Conservation (phyloP, 1,284 basidiomycete species). For the Naganishia albida region DNA sequence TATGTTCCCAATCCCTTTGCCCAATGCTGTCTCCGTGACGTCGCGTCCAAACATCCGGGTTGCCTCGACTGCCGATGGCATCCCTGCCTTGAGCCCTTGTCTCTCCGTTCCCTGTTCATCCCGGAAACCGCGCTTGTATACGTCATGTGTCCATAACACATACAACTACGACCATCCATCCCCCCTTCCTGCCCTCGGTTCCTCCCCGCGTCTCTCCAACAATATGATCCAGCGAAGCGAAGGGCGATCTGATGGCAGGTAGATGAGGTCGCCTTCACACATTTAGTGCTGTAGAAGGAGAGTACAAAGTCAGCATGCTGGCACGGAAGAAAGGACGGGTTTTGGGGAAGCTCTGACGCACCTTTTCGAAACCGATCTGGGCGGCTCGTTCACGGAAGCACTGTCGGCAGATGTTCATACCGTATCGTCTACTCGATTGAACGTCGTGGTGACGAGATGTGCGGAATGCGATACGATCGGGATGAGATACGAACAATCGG, state of each 20-base stretch:
- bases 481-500: constrained; percentile 3
- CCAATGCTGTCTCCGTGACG: too few species aligned
- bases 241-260: neutral
- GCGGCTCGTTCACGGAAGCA: constrained; percentile 96
- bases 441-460: constrained; percentile 28
- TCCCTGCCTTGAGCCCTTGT: neutral
- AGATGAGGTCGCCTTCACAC: constrained; percentile 1
- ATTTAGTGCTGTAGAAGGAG: constrained; percentile 18
- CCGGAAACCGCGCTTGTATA: constrained; percentile 20
- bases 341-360: constrained; percentile 51
- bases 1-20: too few species aligned
- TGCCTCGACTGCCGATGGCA: too few species aligned
- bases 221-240: constrained; percentile 4
- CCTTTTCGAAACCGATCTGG: constrained; percentile 93
- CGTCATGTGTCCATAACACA: constrained; percentile 25
- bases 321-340: neutral
- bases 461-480: neutral
- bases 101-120: neutral
- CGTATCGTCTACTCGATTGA: constrained; percentile 65
- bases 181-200: neutral
- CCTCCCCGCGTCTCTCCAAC: constrained; percentile 21
- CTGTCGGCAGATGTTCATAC: constrained; percentile 93
- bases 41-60: too few species aligned
- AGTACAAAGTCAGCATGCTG: neutral
- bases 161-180: constrained; percentile 20